Evolutionary conservation across 2,329 filamentous ascomycete genomes (phyloP).

Genomic region (Trichoderma sp.): DNA sequence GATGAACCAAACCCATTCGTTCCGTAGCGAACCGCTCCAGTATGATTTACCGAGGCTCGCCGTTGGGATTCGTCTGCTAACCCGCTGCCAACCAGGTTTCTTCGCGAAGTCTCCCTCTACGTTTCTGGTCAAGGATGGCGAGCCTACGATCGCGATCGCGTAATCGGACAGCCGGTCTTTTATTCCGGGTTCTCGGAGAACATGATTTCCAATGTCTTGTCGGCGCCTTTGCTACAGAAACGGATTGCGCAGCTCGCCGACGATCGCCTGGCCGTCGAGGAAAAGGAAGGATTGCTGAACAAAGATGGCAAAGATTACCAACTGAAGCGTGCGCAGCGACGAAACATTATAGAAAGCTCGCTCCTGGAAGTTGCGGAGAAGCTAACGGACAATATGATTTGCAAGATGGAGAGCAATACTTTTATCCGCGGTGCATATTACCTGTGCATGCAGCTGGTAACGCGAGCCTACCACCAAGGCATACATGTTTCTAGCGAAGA

Average conservation of each 20-base stretch:
- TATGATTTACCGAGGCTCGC: constrained; percentile 36
- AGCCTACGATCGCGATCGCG: constrained; percentile 81
- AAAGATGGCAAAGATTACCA: constrained; percentile 56
- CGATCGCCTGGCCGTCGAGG: constrained; percentile 72
- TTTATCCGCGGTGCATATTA: constrained; percentile 96
- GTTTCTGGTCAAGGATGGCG: constrained; percentile 94
- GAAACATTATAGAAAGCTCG: constrained; percentile 67
- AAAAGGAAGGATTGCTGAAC: constrained; percentile 68
- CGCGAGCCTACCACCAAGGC: constrained; percentile 91
- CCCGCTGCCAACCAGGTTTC: constrained; percentile 61
- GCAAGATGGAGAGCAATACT: constrained; percentile 93
- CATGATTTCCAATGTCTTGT: constrained; percentile 78
- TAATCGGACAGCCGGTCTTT: constrained; percentile 90
- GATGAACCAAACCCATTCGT: constrained; percentile 83
- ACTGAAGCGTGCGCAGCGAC: constrained; percentile 54
- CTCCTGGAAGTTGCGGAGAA: constrained; percentile 80
- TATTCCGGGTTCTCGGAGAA: constrained; percentile 89
- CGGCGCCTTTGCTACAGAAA: constrained; percentile 70
- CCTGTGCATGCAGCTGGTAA: constrained; percentile 80
- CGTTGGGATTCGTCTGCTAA: constrained; percentile 24
- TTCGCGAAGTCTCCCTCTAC: constrained; percentile 90
- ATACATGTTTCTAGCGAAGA: constrained; percentile 97
- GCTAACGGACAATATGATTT: constrained; percentile 94
- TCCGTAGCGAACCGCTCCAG: constrained; percentile 69
- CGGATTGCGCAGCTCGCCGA: constrained; percentile 78